These are phyloP conservation scores for Fusarium sulawesiense DNA, from an alignment of 2,329 filamentous ascomycete genomes.

Conservation along the genomic window DNA sequence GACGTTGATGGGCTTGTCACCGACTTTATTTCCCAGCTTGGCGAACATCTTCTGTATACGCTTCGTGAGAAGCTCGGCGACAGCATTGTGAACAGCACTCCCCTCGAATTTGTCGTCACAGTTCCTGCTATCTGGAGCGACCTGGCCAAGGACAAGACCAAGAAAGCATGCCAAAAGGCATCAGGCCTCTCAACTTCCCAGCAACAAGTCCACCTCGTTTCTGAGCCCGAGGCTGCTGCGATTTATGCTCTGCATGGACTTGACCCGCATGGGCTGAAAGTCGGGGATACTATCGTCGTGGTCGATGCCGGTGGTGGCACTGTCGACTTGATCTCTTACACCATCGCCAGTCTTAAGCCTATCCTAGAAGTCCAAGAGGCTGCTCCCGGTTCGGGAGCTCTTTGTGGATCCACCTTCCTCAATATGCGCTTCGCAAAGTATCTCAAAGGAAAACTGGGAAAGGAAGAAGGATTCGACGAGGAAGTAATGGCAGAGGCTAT, in stretches of 20 bases:
- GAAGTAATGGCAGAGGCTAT: constrained; percentile 55
- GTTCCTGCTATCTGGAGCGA: constrained; percentile 69
- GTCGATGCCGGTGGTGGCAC: constrained; percentile 65
- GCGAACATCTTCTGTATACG: constrained; percentile 57
- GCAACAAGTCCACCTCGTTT: constrained; percentile 56
- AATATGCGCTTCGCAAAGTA: constrained; percentile 59
- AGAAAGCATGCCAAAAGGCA: constrained; percentile 56
- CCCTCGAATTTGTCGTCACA: constrained; percentile 63
- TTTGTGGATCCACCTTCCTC: constrained; percentile 60
- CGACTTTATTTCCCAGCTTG: constrained; percentile 60
- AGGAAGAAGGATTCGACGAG: constrained; percentile 55
- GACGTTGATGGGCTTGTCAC: constrained; percentile 57
- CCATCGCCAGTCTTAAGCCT: constrained; percentile 56
- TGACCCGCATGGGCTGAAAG: constrained; percentile 53
- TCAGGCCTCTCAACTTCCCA: constrained; percentile 46
- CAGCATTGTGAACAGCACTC: constrained; percentile 54
- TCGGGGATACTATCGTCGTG: constrained; percentile 61
- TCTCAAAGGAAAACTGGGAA: constrained; percentile 54
- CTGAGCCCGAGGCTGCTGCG: constrained; percentile 63
- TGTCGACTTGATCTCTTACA: constrained; percentile 64
- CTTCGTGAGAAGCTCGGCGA: constrained; percentile 57
- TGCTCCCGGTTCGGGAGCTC: constrained; percentile 57
- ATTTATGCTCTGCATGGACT: constrained; percentile 58
- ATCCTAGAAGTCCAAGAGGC: constrained; percentile 59
- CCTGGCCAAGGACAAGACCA: constrained; percentile 61